Conservation (phyloP, 305 asterid species). For the Fraxinus baroniana region DNA sequence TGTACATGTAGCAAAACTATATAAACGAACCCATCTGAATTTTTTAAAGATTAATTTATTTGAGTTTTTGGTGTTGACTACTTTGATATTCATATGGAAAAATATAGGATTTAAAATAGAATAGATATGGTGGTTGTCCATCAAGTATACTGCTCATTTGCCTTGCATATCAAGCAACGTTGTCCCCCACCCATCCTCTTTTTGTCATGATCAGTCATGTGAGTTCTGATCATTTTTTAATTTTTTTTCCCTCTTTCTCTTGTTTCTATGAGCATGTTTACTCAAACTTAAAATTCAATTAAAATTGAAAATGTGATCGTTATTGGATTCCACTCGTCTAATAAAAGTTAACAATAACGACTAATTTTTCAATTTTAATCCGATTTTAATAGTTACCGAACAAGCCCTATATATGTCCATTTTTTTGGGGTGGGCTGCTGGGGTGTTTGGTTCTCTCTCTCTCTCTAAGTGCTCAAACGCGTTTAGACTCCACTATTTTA, state of each 20-base stretch:
- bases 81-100: background rate
- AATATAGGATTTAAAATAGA: background rate
- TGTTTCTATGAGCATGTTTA: too few relatives aligned
- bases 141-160: slow-evolving; percentile 38
- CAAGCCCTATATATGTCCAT: slow-evolving; percentile 19
- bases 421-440: background rate
- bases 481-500: background rate
- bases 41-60: background rate
- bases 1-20: too few relatives aligned
- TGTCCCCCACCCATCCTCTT: slow-evolving; percentile 21
- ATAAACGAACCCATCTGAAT: background rate
- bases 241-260: slow-evolving; percentile 24
- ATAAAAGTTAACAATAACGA: too few relatives aligned
- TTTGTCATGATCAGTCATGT: slow-evolving; percentile 77
- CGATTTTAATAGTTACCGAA: too few relatives aligned
- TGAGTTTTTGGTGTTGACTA: background rate
- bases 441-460: background rate
- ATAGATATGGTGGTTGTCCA: slow-evolving; percentile 38
- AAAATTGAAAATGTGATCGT: too few relatives aligned
- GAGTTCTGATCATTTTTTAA: slow-evolving; percentile 50
- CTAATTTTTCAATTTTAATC: too few relatives aligned
- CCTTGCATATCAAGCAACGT: slow-evolving; percentile 87
- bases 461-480: background rate
- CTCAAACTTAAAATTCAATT: too few relatives aligned
- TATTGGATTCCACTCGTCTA: too few relatives aligned